Base-by-base conservation (phyloP, 2,329 filamentous ascomycete genomes). In the Claviceps purpurea region DNA sequence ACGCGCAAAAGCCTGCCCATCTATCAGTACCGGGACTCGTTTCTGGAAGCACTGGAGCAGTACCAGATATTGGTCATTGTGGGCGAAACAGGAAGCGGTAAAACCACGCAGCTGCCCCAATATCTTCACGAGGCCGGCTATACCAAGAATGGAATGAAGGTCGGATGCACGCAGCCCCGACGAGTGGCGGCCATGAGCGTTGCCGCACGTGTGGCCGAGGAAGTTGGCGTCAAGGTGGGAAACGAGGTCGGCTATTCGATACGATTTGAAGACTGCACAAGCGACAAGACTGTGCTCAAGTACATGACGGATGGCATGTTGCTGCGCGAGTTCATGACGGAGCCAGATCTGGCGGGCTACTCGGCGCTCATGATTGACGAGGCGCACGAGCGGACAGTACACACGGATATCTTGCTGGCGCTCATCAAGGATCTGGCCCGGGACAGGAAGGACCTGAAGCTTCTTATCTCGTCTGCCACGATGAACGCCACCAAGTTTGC, bases 221-320 rank as follows among this genome's bases (percentile, higher is more conserved):
- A 98, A 65, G 87, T 95, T 72, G 89, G 87, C 0, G 85, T 89
- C 54, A 90, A 91, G 65, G 72, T 97, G 11, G 93, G 93, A 1
- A 86, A 88, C 56, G 89, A 96, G 63, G 91, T 97, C 26, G 93
- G 93, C 16, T 98, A 96, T 65, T 84, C 85, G 0, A 95, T 98
- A 59, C 86, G 93, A 55, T 98, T 97, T 61, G 93, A 98, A 64
- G 88, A 96, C 67, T 83, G 84, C 56, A 95, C 89, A 0, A 88
- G 82, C 64, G 89, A 95, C 61, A 94, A 95, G 70, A 97, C 93
- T 0, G 75, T 91, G 7, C 70, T 98, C 51, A 94, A 95, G 67
- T 97, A 95, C 68, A 91, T 95, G 86, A 98, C 93, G 0, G 93
- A 98, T 62, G 93, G 93, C 64, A 95, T 97, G 85, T 73, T 97